phyloP scores from a whole-genome alignment of 768 basidiomycete genomes.

The Trametes coccinea region DNA sequence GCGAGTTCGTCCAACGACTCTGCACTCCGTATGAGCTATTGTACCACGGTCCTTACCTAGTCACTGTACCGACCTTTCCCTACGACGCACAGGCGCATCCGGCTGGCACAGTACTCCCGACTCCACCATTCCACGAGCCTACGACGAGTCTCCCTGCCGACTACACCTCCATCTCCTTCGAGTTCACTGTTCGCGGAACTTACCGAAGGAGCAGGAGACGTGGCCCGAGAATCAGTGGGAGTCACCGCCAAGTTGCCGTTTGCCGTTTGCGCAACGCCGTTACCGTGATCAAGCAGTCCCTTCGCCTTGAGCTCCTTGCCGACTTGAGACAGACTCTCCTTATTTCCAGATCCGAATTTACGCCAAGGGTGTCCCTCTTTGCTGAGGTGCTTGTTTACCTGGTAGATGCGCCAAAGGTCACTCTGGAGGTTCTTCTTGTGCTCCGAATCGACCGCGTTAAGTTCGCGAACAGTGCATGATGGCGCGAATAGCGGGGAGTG shows the following conservation, averaged over 20 bases:
- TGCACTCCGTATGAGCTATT: conserved; percentile 30
- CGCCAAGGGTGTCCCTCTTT: conserved; percentile 80
- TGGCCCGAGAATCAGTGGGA: conserved; percentile 52
- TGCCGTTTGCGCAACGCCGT: conserved; percentile 31
- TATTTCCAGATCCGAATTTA: conserved; percentile 91
- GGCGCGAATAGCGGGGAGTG: conserved; percentile 88
- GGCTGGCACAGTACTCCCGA: conserved; percentile 76
- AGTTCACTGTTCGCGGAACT: conserved; percentile 52
- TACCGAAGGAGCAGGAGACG: conserved; percentile 62
- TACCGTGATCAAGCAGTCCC: conserved; percentile 39
- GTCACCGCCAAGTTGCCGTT: conserved; percentile 28
- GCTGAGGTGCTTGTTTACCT: conserved; percentile 86
- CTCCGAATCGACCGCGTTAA: conserved; percentile 96
- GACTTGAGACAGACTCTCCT: conserved; percentile 65
- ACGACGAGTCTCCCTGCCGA: conserved; percentile 79
- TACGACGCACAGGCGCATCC: conserved; percentile 79
- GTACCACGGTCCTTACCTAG: neutral
- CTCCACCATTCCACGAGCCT: conserved; percentile 85
- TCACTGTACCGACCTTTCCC: conserved; percentile 59
- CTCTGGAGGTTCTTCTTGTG: conserved; percentile 94
- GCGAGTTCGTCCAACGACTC: conserved; percentile 77
- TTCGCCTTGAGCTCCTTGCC: conserved; percentile 57
- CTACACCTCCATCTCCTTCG: conserved; percentile 73
- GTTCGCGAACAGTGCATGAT: conserved; percentile 83
- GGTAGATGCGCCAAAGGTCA: conserved; percentile 93